Conservation (phyloP, 495 filamentous ascomycete species). For the Xylaria acuta region DNA sequence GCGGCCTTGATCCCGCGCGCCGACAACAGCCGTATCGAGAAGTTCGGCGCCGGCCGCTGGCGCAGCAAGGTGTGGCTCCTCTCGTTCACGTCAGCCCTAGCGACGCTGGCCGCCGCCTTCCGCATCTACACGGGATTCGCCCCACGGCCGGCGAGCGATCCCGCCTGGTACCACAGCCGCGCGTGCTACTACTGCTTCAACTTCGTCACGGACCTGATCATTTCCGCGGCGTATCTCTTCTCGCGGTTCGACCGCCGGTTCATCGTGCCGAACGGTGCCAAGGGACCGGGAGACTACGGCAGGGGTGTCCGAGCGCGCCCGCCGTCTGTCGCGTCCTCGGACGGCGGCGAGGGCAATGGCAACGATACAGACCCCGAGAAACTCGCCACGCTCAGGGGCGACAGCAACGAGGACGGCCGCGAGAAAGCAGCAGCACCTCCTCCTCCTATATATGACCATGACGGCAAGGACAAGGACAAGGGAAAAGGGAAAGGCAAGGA, state of each 20-base stretch:
- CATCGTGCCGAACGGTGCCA: slow-evolving; percentile 63
- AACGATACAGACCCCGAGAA: slow-evolving; percentile 23
- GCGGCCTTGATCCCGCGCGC: slow-evolving; percentile 58
- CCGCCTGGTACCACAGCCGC: slow-evolving; percentile 71
- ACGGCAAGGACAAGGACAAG: background rate
- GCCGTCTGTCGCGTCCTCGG: slow-evolving; percentile 22
- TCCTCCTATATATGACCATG: slow-evolving; percentile 10
- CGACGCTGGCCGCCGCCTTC: slow-evolving; percentile 75
- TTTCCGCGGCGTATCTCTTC: slow-evolving; percentile 68
- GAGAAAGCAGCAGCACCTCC: background rate
- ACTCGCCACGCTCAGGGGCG: background rate
- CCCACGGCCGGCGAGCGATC: slow-evolving; percentile 57
- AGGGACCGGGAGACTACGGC: slow-evolving; percentile 48
- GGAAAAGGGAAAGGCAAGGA: slow-evolving; percentile 12
- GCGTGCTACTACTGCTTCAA: slow-evolving; percentile 82
- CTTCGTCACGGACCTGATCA: slow-evolving; percentile 72
- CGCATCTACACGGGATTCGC: slow-evolving; percentile 65
- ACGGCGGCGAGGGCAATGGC: background rate
- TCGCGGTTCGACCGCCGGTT: slow-evolving; percentile 76
- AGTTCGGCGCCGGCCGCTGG: slow-evolving; percentile 75
- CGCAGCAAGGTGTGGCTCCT: slow-evolving; percentile 70
- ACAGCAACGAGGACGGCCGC: background rate
- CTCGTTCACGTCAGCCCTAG: slow-evolving; percentile 55
- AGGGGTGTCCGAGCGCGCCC: slow-evolving; percentile 24
- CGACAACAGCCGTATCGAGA: slow-evolving; percentile 55